A percentile compares a stretch with the other conserved stretches of the same genome.
These are phyloP conservation scores for Phytophthora megakarya DNA, from an alignment of 352 stramenopile genomes.

Conservation along the genomic window DNA sequence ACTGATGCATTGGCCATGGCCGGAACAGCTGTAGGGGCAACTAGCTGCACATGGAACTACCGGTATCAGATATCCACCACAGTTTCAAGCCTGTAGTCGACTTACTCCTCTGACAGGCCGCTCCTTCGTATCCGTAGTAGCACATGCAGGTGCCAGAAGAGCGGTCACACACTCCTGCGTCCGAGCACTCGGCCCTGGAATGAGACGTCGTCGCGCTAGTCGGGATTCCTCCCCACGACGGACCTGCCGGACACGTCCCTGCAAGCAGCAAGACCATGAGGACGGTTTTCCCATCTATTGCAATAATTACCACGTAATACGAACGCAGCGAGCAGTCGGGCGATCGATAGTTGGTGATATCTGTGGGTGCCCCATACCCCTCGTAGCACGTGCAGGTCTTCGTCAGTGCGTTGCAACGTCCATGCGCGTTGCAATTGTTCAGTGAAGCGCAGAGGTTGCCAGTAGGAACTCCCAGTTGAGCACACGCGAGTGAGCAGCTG, in stretches of 20 bases:
- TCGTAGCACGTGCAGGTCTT: conserved; percentile 91
- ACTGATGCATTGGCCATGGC: conserved; percentile 73
- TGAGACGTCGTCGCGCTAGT: conserved; percentile 48
- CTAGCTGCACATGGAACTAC: conserved; percentile 13
- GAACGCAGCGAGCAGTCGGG: conserved; percentile 85
- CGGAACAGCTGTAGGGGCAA: conserved; percentile 70
- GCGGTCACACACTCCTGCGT: conserved; percentile 66
- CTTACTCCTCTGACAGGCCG: conserved; percentile 71
- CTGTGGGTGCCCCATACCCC: conserved; percentile 81
- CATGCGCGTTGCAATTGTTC: conserved; percentile 90
- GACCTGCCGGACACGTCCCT: conserved; percentile 72
- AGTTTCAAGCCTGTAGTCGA: not conserved
- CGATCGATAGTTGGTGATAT: conserved; percentile 77
- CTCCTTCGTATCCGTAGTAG: conserved; percentile 68
- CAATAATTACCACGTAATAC: no score
- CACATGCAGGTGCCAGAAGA: conserved; percentile 64
- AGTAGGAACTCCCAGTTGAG: conserved; percentile 57
- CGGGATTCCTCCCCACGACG: conserved; percentile 67
- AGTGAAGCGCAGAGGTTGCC: conserved; percentile 78
- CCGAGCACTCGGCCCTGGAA: conserved; percentile 60
- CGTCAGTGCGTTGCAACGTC: conserved; percentile 79
- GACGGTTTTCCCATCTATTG: not conserved
- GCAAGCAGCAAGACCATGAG: not conserved
- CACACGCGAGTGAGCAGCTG: conserved; percentile 12
- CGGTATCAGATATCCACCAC: not conserved